Evolutionary conservation across 2,329 filamentous ascomycete species (phyloP).

Genomic region (Escovopsis sp.): DNA sequence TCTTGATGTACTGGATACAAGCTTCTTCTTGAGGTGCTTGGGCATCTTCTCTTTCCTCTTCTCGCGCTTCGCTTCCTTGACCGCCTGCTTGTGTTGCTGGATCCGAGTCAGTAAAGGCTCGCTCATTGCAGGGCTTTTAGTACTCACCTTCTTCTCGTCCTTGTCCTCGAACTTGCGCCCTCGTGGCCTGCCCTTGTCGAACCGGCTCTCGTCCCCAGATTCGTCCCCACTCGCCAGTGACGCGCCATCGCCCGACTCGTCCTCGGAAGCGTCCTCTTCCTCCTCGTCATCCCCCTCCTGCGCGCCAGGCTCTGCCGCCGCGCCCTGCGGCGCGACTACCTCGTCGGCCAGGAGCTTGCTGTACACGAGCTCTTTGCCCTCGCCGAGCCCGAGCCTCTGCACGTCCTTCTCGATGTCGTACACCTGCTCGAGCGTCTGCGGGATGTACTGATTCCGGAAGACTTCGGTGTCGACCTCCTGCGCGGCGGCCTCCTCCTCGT

Average conservation of each 20-base stretch:
- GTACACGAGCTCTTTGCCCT: slow-evolving; percentile 70
- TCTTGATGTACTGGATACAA: slow-evolving; percentile 48
- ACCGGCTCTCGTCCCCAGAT: slow-evolving; percentile 35
- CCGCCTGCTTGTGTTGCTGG: slow-evolving; percentile 62
- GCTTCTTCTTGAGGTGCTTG: slow-evolving; percentile 86
- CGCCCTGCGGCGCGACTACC: slow-evolving; percentile 27
- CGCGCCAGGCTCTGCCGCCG: slow-evolving; percentile 26
- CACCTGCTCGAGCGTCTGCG: slow-evolving; percentile 87
- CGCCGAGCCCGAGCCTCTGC: slow-evolving; percentile 57
- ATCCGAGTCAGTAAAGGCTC: background rate
- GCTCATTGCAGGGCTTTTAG: background rate
- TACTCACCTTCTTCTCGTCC: slow-evolving; percentile 60
- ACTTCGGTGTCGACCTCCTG: slow-evolving; percentile 77
- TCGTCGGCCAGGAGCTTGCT: slow-evolving; percentile 67
- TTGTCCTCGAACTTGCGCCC: slow-evolving; percentile 86
- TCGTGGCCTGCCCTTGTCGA: slow-evolving; percentile 54
- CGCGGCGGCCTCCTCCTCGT: slow-evolving; percentile 34
- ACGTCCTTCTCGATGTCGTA: slow-evolving; percentile 91
- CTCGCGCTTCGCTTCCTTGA: slow-evolving; percentile 92
- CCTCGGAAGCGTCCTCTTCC: slow-evolving; percentile 23
- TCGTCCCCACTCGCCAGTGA: slow-evolving; percentile 14
- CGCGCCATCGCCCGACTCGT: slow-evolving; percentile 34
- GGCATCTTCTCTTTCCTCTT: slow-evolving; percentile 92
- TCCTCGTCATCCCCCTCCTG: slow-evolving; percentile 5
- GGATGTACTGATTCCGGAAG: slow-evolving; percentile 92